Evolutionary conservation across 2,329 filamentous ascomycete genomes (phyloP), one percentile per base, ranked within the genome.

Genomic region (Penicillium paneum): DNA sequence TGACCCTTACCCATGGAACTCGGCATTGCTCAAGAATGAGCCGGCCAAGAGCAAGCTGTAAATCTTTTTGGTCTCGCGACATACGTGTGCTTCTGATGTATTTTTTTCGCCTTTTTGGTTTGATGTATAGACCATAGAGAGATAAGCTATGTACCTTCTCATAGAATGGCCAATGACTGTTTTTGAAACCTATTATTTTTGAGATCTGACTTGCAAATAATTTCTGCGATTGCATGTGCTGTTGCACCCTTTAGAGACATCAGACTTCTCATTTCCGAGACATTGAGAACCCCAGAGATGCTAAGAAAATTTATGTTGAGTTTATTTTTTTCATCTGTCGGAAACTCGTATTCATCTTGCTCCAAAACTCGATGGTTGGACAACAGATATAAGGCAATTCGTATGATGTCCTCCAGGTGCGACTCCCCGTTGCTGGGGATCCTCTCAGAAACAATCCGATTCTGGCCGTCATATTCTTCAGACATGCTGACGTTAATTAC

Each of bases 1-100:
- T 53, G 87, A 91, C 63, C 87, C 87, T 1, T 88, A 90, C 69
- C 87, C 88, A 7, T 79, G 85, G 62, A 85, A 75, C 55, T 76
- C 77, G 56, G 78, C 81, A 3, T 64, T 89, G 64, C 81, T 89
- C 65, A 86, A 83, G 79, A 83, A 80, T 63, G 79, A 62, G 42
- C 48, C 64, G 8, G 52, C 60, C 1, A 70, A 66, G 63, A 73
- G 69, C 61, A 75, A 75, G 63, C 67, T 75, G n/a, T 75, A 60
- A 62, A 49, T 56, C 36, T 36, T 32, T 32, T 32, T 41, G 35
- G 44, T 32, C 59, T 32, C n/a, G 38, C 43, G 47, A 46, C 19
- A 53, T 50, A 31, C 49, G 26, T 45, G 46, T 52, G 56, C 32
- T 36, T 49, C 29, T 38, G 49, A 31, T 60, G 36, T 46, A 60